Conservation (phyloP, 768 basidiomycete species). For the Panellus pusillus region DNA sequence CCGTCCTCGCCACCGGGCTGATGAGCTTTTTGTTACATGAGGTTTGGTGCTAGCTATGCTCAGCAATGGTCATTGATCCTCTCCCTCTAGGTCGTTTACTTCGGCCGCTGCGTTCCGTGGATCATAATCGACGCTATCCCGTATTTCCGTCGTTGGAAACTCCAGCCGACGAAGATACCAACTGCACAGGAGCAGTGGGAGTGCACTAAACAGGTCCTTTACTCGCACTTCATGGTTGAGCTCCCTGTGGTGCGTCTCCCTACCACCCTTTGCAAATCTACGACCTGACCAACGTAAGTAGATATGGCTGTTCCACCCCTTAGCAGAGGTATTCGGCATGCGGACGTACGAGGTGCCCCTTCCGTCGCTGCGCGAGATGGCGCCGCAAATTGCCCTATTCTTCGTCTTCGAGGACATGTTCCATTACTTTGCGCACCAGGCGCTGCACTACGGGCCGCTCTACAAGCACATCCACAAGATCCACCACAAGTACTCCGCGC, state of each 20-base stretch:
- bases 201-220: conserved; percentile 91
- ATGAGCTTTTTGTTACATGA: conserved; percentile 94
- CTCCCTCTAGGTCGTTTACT: conserved; percentile 79
- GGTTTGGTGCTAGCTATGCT: conserved; percentile 40
- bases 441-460: conserved; percentile 78
- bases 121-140: conserved; percentile 93
- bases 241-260: conserved; percentile 73
- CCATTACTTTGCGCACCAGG: conserved; percentile 92
- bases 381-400: conserved; percentile 80
- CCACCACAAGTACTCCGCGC: conserved; percentile 96
- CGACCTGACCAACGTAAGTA: conserved; percentile 25
- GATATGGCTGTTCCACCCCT: conserved; percentile 92
- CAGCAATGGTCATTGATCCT: neutral
- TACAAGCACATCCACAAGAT: conserved; percentile 96
- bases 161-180: conserved; percentile 85
- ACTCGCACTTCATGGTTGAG: conserved; percentile 95
- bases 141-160: conserved; percentile 92
- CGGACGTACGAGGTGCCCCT: conserved; percentile 92
- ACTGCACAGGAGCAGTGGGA: conserved; percentile 86
- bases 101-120: conserved; percentile 93
- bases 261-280: neutral
- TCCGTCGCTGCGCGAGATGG: conserved; percentile 67
- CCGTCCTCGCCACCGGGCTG: conserved; percentile 88
- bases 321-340: conserved; percentile 88
- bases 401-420: conserved; percentile 96